These are phyloP conservation scores for Botrytis fabae DNA, from an alignment of 2,329 filamentous ascomycete genomes.

Conservation along the genomic window DNA sequence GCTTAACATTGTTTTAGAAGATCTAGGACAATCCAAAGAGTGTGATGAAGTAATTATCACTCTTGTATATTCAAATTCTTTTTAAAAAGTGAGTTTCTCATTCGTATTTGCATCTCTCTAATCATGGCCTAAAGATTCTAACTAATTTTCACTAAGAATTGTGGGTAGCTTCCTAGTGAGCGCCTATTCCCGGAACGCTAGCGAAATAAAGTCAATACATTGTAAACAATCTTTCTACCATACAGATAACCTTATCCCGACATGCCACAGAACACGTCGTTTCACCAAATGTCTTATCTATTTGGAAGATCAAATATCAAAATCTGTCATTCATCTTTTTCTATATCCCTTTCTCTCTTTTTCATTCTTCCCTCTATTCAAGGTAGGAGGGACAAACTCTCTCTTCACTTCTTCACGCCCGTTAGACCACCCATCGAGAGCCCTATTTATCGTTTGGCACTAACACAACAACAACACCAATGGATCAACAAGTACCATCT, in stretches of 20 bases:
- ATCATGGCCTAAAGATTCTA: background rate
- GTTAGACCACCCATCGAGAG: background rate
- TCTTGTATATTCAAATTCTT: background rate
- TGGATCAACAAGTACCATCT: too few relatives aligned
- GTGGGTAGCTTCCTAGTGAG: background rate
- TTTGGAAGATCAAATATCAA: background rate
- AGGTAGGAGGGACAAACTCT: too few relatives aligned
- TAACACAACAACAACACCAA: too few relatives aligned
- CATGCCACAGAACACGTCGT: background rate
- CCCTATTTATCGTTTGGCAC: too few relatives aligned
- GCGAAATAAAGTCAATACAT: background rate
- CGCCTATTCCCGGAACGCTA: background rate
- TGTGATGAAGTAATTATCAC: background rate
- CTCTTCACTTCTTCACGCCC: too few relatives aligned
- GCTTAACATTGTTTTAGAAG: background rate
- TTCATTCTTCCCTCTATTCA: background rate
- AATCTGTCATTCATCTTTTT: background rate
- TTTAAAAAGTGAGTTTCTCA: background rate
- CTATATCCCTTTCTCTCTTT: background rate
- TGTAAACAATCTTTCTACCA: background rate
- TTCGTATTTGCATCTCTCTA: background rate
- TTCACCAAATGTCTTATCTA: fast-evolving
- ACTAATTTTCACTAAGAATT: background rate
- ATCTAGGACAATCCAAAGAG: background rate
- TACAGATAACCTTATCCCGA: background rate